These are phyloP conservation scores for Metarhizium sp. DNA, from an alignment of 2,329 filamentous ascomycete genomes.

Conservation along the genomic window DNA sequence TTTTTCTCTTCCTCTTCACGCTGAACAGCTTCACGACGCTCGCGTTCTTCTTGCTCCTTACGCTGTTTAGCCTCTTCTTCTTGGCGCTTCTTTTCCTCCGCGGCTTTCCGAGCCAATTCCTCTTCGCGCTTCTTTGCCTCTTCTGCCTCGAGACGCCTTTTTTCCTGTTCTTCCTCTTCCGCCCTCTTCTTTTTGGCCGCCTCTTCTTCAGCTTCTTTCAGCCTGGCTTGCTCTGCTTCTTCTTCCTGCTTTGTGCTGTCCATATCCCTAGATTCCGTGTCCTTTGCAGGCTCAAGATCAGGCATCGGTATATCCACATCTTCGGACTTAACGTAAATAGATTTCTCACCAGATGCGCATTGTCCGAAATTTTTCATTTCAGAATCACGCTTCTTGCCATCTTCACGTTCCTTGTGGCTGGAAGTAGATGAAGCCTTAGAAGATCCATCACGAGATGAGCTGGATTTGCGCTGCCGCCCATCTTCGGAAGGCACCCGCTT, in stretches of 20 bases:
- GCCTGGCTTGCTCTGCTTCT: slow-evolving; percentile 13
- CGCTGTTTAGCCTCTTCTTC: slow-evolving; percentile 25
- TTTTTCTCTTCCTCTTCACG: slow-evolving; percentile 28
- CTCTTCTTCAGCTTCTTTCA: slow-evolving; percentile 24
- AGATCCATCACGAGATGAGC: slow-evolving; percentile 29
- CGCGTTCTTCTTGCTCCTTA: slow-evolving; percentile 19
- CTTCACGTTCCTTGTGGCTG: slow-evolving; percentile 31
- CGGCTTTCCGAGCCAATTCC: slow-evolving; percentile 20
- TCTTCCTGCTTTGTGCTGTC: slow-evolving; percentile 13
- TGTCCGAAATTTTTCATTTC: slow-evolving; percentile 32
- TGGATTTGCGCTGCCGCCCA: slow-evolving; percentile 33
- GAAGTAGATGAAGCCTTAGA: slow-evolving; percentile 24
- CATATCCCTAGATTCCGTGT: slow-evolving; percentile 19
- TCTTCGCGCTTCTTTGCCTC: slow-evolving; percentile 27
- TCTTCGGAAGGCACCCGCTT: slow-evolving; percentile 37
- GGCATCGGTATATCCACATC: slow-evolving; percentile 48
- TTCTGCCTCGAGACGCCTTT: slow-evolving; percentile 20
- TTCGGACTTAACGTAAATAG: slow-evolving; percentile 48
- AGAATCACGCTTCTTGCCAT: slow-evolving; percentile 22
- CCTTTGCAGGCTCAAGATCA: slow-evolving; percentile 29
- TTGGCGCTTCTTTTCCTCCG: slow-evolving; percentile 21
- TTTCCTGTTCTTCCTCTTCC: slow-evolving; percentile 16
- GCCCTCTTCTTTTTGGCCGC: slow-evolving; percentile 15
- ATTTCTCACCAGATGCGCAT: slow-evolving; percentile 33
- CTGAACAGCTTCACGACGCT: slow-evolving; percentile 23